Percentiles rank a stretch among this genome's conserved stretches.
Evolutionary conservation across 176 grass and related monocot species (phyloP).

Genomic region (Microstegium vimineum): DNA sequence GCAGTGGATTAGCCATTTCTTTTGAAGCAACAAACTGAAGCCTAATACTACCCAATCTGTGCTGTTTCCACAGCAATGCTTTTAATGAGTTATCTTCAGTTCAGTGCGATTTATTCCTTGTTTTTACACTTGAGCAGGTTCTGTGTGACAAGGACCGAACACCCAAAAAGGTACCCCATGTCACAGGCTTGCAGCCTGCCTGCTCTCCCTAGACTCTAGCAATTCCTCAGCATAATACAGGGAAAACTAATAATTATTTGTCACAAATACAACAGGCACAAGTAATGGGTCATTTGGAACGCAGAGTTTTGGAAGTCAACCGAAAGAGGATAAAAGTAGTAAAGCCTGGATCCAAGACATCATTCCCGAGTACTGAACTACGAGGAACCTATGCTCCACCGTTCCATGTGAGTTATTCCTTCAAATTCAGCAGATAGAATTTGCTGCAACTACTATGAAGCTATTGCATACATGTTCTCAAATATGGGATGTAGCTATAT

Average conservation of each 20-base stretch:
- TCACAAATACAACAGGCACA: constrained; percentile 48
- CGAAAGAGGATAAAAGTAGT: constrained; percentile 91
- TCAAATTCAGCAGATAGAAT: not conserved
- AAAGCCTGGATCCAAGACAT: constrained; percentile 92
- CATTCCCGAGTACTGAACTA: constrained; percentile 73
- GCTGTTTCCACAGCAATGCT: not conserved
- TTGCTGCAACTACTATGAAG: not conserved
- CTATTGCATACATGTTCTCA: not conserved
- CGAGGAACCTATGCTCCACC: constrained; percentile 82
- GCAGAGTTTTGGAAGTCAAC: constrained; percentile 84
- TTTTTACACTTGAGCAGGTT: constrained; percentile 46
- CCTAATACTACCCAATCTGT: not conserved
- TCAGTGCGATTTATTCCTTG: not conserved
- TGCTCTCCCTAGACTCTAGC: not conserved
- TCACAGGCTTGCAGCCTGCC: not conserved
- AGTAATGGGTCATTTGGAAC: constrained; percentile 79
- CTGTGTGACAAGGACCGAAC: constrained; percentile 83
- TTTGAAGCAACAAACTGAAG: not conserved
- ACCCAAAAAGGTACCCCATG: constrained; percentile 53
- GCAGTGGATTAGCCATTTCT: constrained; percentile 6
- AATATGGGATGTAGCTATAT: not conserved
- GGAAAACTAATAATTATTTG: not conserved
- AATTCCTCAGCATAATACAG: constrained; percentile 12
- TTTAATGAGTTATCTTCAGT: not conserved
- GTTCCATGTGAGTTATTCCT: constrained; percentile 67